A percentile compares a stretch with the other conserved stretches of the same genome.
Conservation (phyloP, 306 rosid species). For the Canavalia gladiata region DNA sequence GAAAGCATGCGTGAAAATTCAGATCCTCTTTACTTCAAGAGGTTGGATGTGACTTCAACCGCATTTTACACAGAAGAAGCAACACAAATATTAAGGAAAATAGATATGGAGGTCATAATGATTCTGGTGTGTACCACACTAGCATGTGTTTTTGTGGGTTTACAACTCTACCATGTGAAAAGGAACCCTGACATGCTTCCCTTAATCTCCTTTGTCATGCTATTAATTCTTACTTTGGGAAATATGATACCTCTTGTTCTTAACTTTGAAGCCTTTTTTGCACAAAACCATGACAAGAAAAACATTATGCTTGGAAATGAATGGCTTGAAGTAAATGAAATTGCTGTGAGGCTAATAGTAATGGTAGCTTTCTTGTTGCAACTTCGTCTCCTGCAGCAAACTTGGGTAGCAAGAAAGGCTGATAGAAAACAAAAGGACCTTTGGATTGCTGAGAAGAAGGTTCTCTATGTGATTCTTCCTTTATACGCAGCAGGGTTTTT, state of each 20-base stretch:
- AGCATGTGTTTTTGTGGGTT: constrained; percentile 52
- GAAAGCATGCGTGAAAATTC: constrained; percentile 53
- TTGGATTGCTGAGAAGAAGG: constrained; percentile 57
- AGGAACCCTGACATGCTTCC: constrained; percentile 55
- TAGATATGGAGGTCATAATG: constrained; percentile 54
- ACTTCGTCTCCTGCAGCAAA: constrained; percentile 48
- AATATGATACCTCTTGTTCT: constrained; percentile 57
- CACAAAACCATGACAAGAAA: not conserved
- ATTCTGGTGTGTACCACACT: constrained; percentile 58
- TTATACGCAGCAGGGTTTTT: constrained; percentile 41
- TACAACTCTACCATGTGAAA: constrained; percentile 58
- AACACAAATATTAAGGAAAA: constrained; percentile 40
- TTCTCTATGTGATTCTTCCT: not conserved
- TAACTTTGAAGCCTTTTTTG: constrained; percentile 58
- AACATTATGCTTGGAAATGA: constrained; percentile 36
- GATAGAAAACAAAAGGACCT: constrained; percentile 28
- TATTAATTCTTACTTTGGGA: constrained; percentile 55
- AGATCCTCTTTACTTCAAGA: constrained; percentile 57
- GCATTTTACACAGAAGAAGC: constrained; percentile 21
- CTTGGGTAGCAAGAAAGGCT: constrained; percentile 52
- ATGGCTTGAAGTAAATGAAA: constrained; percentile 58
- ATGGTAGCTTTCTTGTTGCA: constrained; percentile 59
- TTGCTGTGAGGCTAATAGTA: constrained; percentile 44
- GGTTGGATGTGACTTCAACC: constrained; percentile 41
- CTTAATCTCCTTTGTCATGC: constrained; percentile 57